Percentiles rank a stretch among this genome's conserved stretches.
phyloP scores from a whole-genome alignment of 148 eudicot species.

The Cornus florida region DNA sequence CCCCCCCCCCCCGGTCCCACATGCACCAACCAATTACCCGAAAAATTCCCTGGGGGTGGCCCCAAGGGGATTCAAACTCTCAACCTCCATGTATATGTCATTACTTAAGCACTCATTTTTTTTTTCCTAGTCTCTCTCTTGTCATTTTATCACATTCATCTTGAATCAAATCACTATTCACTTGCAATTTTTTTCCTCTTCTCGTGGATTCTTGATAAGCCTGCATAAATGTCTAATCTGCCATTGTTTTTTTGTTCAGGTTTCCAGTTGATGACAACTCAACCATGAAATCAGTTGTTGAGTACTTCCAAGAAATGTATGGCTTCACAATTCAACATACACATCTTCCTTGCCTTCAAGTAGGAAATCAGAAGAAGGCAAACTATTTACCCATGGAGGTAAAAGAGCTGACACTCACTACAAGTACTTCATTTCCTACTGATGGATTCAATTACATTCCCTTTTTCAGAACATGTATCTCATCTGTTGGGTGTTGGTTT shows the following conservation, averaged over 20 bases:
- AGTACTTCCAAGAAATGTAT: slow-evolving; percentile 75
- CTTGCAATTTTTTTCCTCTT: neutral
- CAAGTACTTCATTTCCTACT: neutral
- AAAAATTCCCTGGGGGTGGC: no score
- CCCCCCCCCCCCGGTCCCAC: no score
- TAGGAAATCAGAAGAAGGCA: slow-evolving; percentile 82
- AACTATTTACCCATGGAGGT: slow-evolving; percentile 84
- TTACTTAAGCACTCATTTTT: no score
- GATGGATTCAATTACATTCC: neutral
- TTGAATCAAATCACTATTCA: neutral
- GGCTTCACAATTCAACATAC: slow-evolving; percentile 68
- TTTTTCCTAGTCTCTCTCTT: neutral
- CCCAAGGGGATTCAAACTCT: no score
- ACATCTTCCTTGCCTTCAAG: slow-evolving; percentile 79
- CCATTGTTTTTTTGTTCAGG: slow-evolving; percentile 27
- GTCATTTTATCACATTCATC: neutral
- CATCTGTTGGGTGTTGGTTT: slow-evolving; percentile 12
- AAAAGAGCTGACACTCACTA: neutral
- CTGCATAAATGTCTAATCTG: neutral
- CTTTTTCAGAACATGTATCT: slow-evolving; percentile 3
- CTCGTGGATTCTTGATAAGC: neutral
- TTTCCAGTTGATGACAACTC: slow-evolving; percentile 70
- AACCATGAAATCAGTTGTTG: slow-evolving; percentile 73
- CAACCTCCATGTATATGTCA: no score
- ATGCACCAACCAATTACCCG: no score